Evolutionary conservation across 192 early-diverging fungal species (phyloP), one percentile per base, ranked within the genome.

Genomic region (Backusella australiensis): DNA sequence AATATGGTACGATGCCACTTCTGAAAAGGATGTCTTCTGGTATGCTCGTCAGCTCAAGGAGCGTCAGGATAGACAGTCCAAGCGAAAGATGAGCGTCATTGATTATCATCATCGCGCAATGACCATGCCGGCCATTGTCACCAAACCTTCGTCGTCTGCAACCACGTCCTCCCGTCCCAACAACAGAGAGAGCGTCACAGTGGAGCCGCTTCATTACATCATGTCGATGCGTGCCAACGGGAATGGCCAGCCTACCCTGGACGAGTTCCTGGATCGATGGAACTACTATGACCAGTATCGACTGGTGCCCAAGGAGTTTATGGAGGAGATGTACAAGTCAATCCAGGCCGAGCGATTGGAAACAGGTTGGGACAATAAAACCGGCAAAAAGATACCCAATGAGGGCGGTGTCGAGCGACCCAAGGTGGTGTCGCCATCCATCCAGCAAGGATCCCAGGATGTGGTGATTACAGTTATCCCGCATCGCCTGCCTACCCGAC

Each of bases 1-100:
- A 34, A 66, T 90, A 3, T 89, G 89, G 76, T 86, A 84, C 44
- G 85, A 86, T 52, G 81, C 81, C 8, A 81, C 81, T 26, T 80
- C 78, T 6, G 79, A 80, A 8, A 69, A 68, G 21, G 82, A 83
- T 68, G 82, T 83, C 0, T 83, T 80, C 69, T 77, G 75, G 78
- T 80, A 77, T 73, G 82, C 82, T 0, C 72, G 73, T 11, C 73
- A 83, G 35, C 52, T 72, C 29, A 79, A 76, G 42, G 82, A 83
- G 34, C 70, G 69, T 6, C 72, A 75, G 29, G 80, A 81, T 34
- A 14, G 76, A 38, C 67, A 72, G 15, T 39, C 70, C 2, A 71
- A 71, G 26, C 41, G 70, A 34, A 71, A 71, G 14, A 71, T 71
- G 70, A 71, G 70, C 19, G 70, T 71, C 1, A 74, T 46, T 65